Evolutionary conservation across 163 green algal genomes (phyloP).

Genomic region (Chlamydomonas reinhardtii): DNA sequence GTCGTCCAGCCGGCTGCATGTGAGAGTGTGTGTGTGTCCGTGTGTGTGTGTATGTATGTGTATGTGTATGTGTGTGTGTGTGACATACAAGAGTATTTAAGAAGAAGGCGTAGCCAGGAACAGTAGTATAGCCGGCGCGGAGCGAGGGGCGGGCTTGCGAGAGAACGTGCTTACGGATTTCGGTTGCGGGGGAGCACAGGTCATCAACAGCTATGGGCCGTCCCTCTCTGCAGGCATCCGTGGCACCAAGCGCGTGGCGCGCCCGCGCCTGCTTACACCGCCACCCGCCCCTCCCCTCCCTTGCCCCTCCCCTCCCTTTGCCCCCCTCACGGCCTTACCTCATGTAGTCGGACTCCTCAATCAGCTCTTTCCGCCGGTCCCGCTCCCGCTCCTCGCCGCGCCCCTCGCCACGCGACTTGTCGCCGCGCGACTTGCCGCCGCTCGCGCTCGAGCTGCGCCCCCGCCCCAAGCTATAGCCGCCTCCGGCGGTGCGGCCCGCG

Average conservation of each 20-base stretch:
- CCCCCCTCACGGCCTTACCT: not conserved
- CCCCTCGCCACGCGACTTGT: not conserved
- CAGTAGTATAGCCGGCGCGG: too few relatives aligned
- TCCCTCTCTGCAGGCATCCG: too few relatives aligned
- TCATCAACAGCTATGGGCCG: too few relatives aligned
- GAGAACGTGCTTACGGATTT: too few relatives aligned
- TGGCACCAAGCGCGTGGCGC: too few relatives aligned
- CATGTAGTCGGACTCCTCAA: slow-evolving; percentile 45
- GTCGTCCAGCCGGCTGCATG: slow-evolving; percentile 61
- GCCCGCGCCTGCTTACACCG: too few relatives aligned
- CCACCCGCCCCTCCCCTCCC: not conserved
- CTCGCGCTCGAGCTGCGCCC: not conserved
- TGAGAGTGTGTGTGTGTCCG: not conserved
- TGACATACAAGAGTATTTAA: too few relatives aligned
- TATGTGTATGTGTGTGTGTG: too few relatives aligned
- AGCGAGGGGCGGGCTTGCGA: not conserved
- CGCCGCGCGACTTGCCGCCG: not conserved
- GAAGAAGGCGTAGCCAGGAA: too few relatives aligned
- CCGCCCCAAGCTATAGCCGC: not conserved
- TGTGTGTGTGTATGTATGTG: too few relatives aligned
- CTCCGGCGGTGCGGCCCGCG: not conserved
- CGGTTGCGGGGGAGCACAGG: too few relatives aligned
- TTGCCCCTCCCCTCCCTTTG: too few relatives aligned
- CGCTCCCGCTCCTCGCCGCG: slow-evolving; percentile 32
- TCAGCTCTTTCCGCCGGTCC: slow-evolving; percentile 40